These are phyloP conservation scores for Vanilla planifolia DNA, from an alignment of 106 monocot genomes.

Conservation along the genomic window DNA sequence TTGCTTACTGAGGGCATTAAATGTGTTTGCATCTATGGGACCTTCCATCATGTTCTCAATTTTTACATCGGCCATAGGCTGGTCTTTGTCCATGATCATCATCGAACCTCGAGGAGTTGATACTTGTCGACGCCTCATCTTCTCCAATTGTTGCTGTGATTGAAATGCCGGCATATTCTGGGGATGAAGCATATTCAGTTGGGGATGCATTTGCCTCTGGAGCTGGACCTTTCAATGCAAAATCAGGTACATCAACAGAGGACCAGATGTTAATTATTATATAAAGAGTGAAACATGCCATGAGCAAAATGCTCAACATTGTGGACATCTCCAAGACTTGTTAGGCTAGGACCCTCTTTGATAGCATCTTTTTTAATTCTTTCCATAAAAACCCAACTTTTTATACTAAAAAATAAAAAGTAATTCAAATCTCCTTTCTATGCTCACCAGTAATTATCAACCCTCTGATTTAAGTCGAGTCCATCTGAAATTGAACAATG, in stretches of 20 bases:
- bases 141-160: constrained; percentile 33
- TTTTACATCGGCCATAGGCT: constrained; percentile 54
- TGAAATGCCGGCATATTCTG: constrained; percentile 65
- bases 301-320: no score
- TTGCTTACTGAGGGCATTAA: constrained; percentile 33
- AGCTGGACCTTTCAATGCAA: constrained; percentile 7
- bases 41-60: constrained; percentile 48
- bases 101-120: constrained; percentile 30
- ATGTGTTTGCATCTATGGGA: constrained; percentile 34
- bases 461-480: no score
- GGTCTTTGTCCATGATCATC: constrained; percentile 40
- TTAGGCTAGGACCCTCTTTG: no score
- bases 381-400: no score
- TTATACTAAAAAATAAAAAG: no score
- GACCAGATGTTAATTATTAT: no score
- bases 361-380: no score
- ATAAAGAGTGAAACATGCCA: no score
- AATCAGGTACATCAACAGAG: not conserved
- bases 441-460: no score
- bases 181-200: constrained; percentile 39
- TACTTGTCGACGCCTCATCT: constrained; percentile 25
- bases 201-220: constrained; percentile 48
- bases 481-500: no score
- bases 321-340: no score
- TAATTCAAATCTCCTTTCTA: no score